A percentile compares a stretch with the other conserved stretches of the same genome.
These are phyloP conservation scores for Pelargonium australe DNA, from an alignment of 441 rosid species.

Conservation along the genomic window DNA sequence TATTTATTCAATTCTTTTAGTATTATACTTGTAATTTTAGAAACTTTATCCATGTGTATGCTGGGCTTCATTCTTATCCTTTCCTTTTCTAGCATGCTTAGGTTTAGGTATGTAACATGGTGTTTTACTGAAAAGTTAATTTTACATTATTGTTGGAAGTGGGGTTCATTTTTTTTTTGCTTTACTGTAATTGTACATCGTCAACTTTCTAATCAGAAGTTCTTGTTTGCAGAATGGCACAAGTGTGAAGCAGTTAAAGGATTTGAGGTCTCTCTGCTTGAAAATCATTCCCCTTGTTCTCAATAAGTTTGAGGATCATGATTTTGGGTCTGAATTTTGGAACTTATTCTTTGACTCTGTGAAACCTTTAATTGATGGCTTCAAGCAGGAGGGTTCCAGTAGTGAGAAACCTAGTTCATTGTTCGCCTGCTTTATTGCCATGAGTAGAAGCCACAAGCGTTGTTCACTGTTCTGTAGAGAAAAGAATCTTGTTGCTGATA, in stretches of 20 bases:
- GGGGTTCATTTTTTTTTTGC: not conserved
- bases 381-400: slow-evolving; percentile 91
- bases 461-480: slow-evolving; percentile 57
- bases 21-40: not conserved
- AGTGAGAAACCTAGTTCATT: slow-evolving; percentile 92
- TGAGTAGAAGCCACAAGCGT: slow-evolving; percentile 71
- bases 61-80: not conserved
- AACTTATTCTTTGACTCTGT: slow-evolving; percentile 73
- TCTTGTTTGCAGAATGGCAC: slow-evolving; percentile 45
- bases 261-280: slow-evolving; percentile 77
- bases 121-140: not conserved
- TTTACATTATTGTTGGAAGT: not conserved
- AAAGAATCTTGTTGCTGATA: slow-evolving; percentile 65
- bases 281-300: slow-evolving; percentile 65
- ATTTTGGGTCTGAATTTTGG: slow-evolving; percentile 75
- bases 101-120: not conserved
- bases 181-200: not conserved
- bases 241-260: slow-evolving; percentile 60
- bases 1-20: not conserved
- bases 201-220: slow-evolving; percentile 12
- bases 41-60: not conserved
- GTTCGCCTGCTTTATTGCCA: slow-evolving; percentile 83
- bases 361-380: slow-evolving; percentile 61
- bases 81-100: not conserved
- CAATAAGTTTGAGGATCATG: slow-evolving; percentile 74